Evolutionary conservation across 2,329 filamentous ascomycete species (phyloP), one percentile per base, ranked within the genome.

Genomic region (Curvularia lunata): DNA sequence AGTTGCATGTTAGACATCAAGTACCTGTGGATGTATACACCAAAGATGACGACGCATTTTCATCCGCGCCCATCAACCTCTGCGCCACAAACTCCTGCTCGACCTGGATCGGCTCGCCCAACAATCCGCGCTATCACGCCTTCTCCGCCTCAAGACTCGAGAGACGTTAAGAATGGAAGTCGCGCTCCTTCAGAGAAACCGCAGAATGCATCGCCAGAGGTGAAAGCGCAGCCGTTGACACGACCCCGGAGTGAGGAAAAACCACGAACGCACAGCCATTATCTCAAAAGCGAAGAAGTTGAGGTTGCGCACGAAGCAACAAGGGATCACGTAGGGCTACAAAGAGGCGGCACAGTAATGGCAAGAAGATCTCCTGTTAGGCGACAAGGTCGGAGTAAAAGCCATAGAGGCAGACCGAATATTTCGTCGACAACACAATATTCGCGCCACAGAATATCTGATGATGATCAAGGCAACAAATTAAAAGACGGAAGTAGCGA

Each of bases 41-140:
- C 27, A 10, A 46, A 28, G 3, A 57, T 57, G 54, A 50, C 56
- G 10, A 50, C 52, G 28, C 52, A 58, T 16, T 49, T 54, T 43
- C 54, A 27, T 21, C 49, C 54, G 21, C 42, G 54, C 27, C 19
- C 48, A 65, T 63, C 10, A 58, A 61, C 47, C 51, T 70, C 53
- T 37, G 53, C 48, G 3, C 47, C 34, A 28, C 34, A 23, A 16
- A 45, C 13, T 12, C 49, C 48, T 57, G 52, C n/a, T 61, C 67
- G 13, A 61, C 69, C 70, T 12, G 49, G 59, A 27, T 70, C 64
- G 19, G 57, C 63, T 23, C 59, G 59, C 52, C 72, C 66, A 0
- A 74, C 70, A 2, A 72, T 74, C 43, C 69, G 71, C 23, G 62
- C 63, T 28, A 68, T 74, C 27, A 63, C 67, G 8, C 70, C 71